A percentile compares a stretch with the other conserved stretches of the same genome.
These are phyloP conservation scores for Trichoderma orchidacearum DNA, from an alignment of 495 filamentous ascomycete genomes.

Conservation along the genomic window DNA sequence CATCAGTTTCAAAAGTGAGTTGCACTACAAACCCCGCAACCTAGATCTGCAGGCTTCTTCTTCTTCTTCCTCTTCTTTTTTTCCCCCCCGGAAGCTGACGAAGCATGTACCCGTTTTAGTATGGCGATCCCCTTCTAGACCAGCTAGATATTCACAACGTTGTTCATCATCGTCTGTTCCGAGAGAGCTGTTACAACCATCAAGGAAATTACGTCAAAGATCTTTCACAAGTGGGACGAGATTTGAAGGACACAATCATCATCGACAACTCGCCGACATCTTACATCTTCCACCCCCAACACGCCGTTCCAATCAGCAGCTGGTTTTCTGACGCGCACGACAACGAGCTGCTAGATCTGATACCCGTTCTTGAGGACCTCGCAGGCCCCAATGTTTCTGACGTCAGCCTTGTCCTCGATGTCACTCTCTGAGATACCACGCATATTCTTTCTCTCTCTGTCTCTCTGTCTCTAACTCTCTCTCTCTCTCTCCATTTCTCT, in stretches of 20 bases:
- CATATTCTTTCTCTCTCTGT: constrained; percentile 8
- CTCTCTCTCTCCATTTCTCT: background rate
- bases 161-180: constrained; percentile 90
- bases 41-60: too few relatives aligned
- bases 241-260: constrained; percentile 96
- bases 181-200: constrained; percentile 98
- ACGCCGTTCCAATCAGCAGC: constrained; percentile 98
- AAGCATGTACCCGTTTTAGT: constrained; percentile 37
- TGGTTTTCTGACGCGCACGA: constrained; percentile 99
- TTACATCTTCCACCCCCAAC: constrained; percentile 98
- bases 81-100: too few relatives aligned
- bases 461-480: constrained; percentile 7
- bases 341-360: constrained; percentile 95
- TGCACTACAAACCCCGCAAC: background rate
- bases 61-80: too few relatives aligned
- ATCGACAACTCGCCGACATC: constrained; percentile 99
- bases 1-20: constrained; percentile 91
- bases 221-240: constrained; percentile 88
- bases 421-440: constrained; percentile 54
- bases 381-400: constrained; percentile 77
- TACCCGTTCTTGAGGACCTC: constrained; percentile 96
- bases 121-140: constrained; percentile 90
- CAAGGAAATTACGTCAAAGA: constrained; percentile 99
- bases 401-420: constrained; percentile 95
- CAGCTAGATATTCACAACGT: constrained; percentile 96